phyloP scores from a whole-genome alignment of 176 grass and related monocot species.

The Neostapfia colusana region DNA sequence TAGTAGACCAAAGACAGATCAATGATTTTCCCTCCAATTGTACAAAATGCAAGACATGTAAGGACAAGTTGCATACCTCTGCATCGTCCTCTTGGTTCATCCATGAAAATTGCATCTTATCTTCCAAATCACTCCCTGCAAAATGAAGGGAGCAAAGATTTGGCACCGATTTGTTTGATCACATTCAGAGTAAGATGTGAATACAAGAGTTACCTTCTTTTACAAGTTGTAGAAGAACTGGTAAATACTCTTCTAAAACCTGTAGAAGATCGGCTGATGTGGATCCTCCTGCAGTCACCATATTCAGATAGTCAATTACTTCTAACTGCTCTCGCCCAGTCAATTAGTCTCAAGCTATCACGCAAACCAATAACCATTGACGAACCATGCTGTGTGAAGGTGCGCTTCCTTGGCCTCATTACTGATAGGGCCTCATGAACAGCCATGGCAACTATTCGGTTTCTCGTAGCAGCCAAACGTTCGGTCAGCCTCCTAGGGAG shows the following conservation, averaged over 20 bases:
- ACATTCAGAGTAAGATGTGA: neutral
- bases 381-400: conserved; percentile 69
- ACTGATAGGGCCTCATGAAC: conserved; percentile 54
- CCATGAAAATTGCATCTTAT: conserved; percentile 79
- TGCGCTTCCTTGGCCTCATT: conserved; percentile 55
- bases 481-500: conserved; percentile 52
- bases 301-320: conserved; percentile 14
- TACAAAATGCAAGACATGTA: neutral
- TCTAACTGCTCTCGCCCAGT: neutral
- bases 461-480: conserved; percentile 45
- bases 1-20: conserved; percentile 25
- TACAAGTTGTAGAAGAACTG: conserved; percentile 63
- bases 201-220: conserved; percentile 58
- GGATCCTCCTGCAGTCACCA: conserved; percentile 44
- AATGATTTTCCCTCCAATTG: conserved; percentile 5
- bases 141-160: neutral
- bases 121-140: conserved; percentile 56
- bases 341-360: conserved; percentile 11
- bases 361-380: neutral
- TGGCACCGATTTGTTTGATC: neutral
- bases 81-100: conserved; percentile 86
- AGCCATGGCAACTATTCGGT: conserved; percentile 60
- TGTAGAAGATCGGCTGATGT: conserved; percentile 64
- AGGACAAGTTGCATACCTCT: conserved; percentile 50
- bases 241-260: conserved; percentile 73